These are phyloP conservation scores for Pseudogymnoascus sp. DNA, from an alignment of 2,329 filamentous ascomycete species.

Conservation along the genomic window DNA sequence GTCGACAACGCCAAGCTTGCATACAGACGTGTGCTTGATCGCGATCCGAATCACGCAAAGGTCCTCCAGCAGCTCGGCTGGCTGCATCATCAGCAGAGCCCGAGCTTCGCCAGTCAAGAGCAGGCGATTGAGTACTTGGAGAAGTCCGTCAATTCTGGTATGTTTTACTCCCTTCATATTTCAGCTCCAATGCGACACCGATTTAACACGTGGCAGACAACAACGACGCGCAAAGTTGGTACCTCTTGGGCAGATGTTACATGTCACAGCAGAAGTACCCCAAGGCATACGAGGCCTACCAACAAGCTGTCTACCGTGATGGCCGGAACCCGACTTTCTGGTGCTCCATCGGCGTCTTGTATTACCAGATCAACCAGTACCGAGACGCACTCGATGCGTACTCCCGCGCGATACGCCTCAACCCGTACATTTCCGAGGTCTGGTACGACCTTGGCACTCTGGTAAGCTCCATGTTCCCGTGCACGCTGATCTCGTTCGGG, in stretches of 20 bases:
- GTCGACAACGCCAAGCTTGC: conserved; percentile 89
- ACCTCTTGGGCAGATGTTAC: conserved; percentile 92
- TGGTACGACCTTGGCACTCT: conserved; percentile 98
- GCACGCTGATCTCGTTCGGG: conserved; percentile 16
- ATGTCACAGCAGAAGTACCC: conserved; percentile 99
- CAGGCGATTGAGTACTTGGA: conserved; percentile 94
- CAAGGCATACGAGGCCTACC: conserved; percentile 96
- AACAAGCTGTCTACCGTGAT: conserved; percentile 96
- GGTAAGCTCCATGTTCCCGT: conserved; percentile 48
- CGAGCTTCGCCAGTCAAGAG: conserved; percentile 84
- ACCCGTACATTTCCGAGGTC: conserved; percentile 97
- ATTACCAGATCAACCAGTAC: conserved; percentile 99
- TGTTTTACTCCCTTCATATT: conserved; percentile 31
- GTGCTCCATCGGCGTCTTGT: conserved; percentile 98
- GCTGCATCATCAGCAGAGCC: conserved; percentile 95
- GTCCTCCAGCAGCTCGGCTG: conserved; percentile 96
- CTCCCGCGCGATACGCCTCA: conserved; percentile 89
- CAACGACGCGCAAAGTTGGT: conserved; percentile 96
- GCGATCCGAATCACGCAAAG: conserved; percentile 94
- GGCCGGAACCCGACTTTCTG: conserved; percentile 97
- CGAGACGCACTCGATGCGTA: conserved; percentile 96
- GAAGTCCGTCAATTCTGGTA: conserved; percentile 89
- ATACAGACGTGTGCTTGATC: conserved; percentile 86
- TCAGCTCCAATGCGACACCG: conserved; percentile 19
- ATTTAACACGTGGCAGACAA: conserved; percentile 57